phyloP scores from a whole-genome alignment of 371 early-diverging fungal species.

The Saksenaea oblongispora region DNA sequence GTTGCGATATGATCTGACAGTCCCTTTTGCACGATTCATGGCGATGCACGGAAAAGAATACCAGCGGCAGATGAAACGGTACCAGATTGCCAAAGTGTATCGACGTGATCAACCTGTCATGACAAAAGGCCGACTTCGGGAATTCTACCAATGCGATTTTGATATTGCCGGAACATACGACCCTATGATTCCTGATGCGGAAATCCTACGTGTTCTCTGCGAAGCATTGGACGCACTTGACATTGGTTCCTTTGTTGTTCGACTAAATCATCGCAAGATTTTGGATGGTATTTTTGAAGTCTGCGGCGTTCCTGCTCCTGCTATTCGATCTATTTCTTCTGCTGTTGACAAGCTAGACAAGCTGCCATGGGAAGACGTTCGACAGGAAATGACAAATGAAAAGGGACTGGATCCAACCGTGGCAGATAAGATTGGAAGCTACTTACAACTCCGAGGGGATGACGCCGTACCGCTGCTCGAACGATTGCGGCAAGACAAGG shows the following conservation, averaged over 20 bases:
- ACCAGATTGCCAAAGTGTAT: constrained; percentile 99
- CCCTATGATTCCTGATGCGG: constrained; percentile 97
- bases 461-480: constrained; percentile 55
- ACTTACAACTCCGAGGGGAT: constrained; percentile 86
- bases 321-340: constrained; percentile 91
- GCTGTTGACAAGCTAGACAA: constrained; percentile 99
- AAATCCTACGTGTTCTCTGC: constrained; percentile 83
- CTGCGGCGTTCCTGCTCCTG: constrained; percentile 90
- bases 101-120: constrained; percentile 99
- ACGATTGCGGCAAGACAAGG: constrained; percentile 61
- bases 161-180: constrained; percentile 98
- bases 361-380: constrained; percentile 93
- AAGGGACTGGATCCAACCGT: constrained; percentile 80
- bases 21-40: constrained; percentile 98
- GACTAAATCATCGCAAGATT: constrained; percentile 97
- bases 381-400: constrained; percentile 92
- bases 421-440: constrained; percentile 91
- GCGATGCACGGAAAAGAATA: constrained; percentile 88
- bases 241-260: constrained; percentile 85
- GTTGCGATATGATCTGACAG: constrained; percentile 98
- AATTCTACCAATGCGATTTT: constrained; percentile 99
- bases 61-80: constrained; percentile 89
- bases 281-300: constrained; percentile 96
- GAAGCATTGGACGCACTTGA: constrained; percentile 82
- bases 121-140: constrained; percentile 98